Evolutionary conservation across 2,329 filamentous ascomycete species (phyloP).

Genomic region (Paramyrothecium roridum): DNA sequence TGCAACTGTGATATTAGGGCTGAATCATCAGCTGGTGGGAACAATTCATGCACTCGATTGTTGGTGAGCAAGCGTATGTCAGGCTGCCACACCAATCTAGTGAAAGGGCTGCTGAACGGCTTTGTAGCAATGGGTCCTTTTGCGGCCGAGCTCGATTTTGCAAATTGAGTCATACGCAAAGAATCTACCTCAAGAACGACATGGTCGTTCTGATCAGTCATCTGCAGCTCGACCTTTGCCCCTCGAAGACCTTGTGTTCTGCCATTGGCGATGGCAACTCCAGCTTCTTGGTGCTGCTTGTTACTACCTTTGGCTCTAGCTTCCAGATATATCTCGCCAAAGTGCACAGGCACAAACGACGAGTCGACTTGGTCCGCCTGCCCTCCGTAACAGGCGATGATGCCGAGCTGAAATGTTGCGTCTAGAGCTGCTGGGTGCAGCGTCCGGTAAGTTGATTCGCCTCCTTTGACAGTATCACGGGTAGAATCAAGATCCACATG

Average conservation of each 20-base stretch:
- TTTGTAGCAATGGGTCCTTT: neutral
- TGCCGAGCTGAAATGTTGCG: neutral
- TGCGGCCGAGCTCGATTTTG: neutral
- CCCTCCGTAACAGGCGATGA: conserved; percentile 3
- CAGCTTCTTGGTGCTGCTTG: neutral
- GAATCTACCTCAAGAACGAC: neutral
- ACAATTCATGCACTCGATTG: neutral
- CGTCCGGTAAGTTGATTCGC: neutral
- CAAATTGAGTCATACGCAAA: neutral
- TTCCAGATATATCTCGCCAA: neutral
- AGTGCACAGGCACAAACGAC: neutral
- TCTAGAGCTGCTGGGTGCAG: conserved; percentile 6
- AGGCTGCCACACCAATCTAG: conserved; percentile 1
- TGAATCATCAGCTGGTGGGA: neutral
- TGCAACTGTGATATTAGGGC: neutral
- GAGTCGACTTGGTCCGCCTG: neutral
- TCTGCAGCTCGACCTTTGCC: neutral
- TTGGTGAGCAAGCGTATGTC: conserved; percentile 1
- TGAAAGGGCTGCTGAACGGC: conserved; percentile 1
- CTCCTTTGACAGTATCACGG: neutral
- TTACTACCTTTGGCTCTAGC: no score
- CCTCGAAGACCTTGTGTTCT: neutral
- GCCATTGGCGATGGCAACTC: neutral
- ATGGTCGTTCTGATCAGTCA: neutral
- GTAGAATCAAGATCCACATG: neutral